Percentiles rank a stretch among this genome's conserved stretches.
Conservation (phyloP, 495 filamentous ascomycete species). For the Chaetomidium leptoderma region DNA sequence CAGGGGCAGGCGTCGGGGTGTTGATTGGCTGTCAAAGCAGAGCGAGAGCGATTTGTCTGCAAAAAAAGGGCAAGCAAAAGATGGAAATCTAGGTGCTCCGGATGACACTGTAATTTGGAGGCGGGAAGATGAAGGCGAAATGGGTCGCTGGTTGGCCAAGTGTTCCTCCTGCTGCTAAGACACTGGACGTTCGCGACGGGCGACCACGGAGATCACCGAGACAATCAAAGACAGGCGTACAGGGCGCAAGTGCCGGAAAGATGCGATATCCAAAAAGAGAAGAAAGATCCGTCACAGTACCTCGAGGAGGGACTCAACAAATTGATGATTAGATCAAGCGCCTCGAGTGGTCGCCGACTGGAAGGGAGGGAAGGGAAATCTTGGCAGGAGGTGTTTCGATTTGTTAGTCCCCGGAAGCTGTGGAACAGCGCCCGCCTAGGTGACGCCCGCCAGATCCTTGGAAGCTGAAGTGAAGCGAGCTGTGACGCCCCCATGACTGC, state of each 20-base stretch:
- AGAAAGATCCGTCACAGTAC: not conserved
- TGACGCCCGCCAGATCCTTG: not conserved
- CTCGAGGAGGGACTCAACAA: not conserved
- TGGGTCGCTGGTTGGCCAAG: not conserved
- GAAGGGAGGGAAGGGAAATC: not conserved
- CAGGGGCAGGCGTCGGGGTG: not conserved
- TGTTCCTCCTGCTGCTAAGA: not conserved
- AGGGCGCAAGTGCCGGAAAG: not conserved
- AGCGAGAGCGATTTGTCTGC: not conserved
- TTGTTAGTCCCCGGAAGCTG: too few relatives aligned
- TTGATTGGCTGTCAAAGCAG: not conserved
- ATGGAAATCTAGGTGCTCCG: not conserved
- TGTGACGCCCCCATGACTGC: not conserved
- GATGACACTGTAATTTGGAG: not conserved
- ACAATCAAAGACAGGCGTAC: not conserved
- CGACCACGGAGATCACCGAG: not conserved
- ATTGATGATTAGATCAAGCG: not conserved
- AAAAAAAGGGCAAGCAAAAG: not conserved
- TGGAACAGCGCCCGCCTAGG: not conserved
- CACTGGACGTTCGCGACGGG: not conserved
- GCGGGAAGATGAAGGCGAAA: not conserved
- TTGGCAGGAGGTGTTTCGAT: conserved; percentile 5
- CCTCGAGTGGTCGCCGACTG: not conserved
- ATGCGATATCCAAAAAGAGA: not conserved
- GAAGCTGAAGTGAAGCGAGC: not conserved